A percentile compares a stretch with the other conserved stretches of the same genome.
Conservation (phyloP, 768 basidiomycete species). For the Lactarius vividus region DNA sequence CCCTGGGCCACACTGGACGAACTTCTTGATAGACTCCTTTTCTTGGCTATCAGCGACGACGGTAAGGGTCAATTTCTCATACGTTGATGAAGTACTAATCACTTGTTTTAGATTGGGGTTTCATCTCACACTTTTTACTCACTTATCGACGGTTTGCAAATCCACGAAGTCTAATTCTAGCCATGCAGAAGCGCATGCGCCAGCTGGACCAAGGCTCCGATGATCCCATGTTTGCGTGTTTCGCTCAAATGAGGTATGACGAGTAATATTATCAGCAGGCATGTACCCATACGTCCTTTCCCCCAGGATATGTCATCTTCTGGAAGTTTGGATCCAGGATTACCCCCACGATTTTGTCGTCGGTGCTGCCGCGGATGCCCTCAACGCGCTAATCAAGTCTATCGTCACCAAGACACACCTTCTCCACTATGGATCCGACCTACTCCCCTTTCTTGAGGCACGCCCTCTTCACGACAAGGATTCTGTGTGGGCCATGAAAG, state of each 20-base stretch:
- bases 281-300: slow-evolving; percentile 10
- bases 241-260: slow-evolving; percentile 79
- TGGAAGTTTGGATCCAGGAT: slow-evolving; percentile 73
- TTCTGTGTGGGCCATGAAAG: slow-evolving; percentile 69
- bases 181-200: slow-evolving; percentile 86
- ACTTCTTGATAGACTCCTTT: slow-evolving; percentile 76
- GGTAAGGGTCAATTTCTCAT: slow-evolving; percentile 43
- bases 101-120: slow-evolving; percentile 59
- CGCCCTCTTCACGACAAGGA: slow-evolving; percentile 69
- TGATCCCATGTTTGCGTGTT: slow-evolving; percentile 84
- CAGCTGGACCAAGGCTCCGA: slow-evolving; percentile 67
- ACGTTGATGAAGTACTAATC: slow-evolving; percentile 9
- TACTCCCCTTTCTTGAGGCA: slow-evolving; percentile 75
- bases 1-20: slow-evolving; percentile 79
- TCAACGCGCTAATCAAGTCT: slow-evolving; percentile 73
- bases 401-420: slow-evolving; percentile 78
- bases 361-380: slow-evolving; percentile 65
- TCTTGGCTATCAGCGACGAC: slow-evolving; percentile 80
- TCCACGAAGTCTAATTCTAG: slow-evolving; percentile 74
- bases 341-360: slow-evolving; percentile 83
- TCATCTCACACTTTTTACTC: slow-evolving; percentile 75
- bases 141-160: slow-evolving; percentile 82
- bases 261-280: not conserved
- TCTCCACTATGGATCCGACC: slow-evolving; percentile 80
- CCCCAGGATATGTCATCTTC: slow-evolving; percentile 70